Percentiles rank a stretch among this genome's conserved stretches.
Evolutionary conservation across 345 rosid genomes (phyloP).

Genomic region (Citrus inodora): DNA sequence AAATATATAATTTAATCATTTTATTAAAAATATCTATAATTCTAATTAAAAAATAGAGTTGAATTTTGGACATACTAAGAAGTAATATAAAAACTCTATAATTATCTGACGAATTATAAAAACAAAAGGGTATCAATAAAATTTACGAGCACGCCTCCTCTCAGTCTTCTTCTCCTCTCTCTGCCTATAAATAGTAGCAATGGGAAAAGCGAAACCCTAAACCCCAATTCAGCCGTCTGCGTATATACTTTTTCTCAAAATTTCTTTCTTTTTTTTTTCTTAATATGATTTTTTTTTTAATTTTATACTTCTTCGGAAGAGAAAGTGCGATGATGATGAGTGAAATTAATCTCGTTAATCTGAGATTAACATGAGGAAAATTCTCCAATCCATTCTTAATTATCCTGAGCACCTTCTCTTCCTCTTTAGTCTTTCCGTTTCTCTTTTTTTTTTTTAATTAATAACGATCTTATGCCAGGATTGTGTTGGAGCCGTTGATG

Average conservation of each 20-base stretch:
- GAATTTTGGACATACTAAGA: no score
- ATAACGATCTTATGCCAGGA: constrained; percentile 39
- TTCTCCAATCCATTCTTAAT: constrained; percentile 18
- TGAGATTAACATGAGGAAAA: constrained; percentile 21
- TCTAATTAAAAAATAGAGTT: no score
- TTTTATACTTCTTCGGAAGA: neutral
- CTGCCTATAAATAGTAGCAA: neutral
- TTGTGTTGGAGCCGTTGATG: constrained; percentile 79
- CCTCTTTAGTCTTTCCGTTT: neutral
- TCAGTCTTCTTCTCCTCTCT: no score
- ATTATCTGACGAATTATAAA: no score
- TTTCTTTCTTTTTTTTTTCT: no score
- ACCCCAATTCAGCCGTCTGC: neutral
- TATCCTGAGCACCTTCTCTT: constrained; percentile 24
- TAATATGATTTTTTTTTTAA: neutral
- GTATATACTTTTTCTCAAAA: neutral
- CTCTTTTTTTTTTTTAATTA: neutral
- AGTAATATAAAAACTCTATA: no score
- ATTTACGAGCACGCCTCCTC: neutral
- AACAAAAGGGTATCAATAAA: no score
- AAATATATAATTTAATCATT: no score
- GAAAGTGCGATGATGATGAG: constrained; percentile 24
- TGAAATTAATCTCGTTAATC: constrained; percentile 25
- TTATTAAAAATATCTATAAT: no score
- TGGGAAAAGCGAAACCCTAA: neutral